These are phyloP conservation scores for Tylopilus subfusipes DNA, from an alignment of 768 basidiomycete species.

Conservation along the genomic window DNA sequence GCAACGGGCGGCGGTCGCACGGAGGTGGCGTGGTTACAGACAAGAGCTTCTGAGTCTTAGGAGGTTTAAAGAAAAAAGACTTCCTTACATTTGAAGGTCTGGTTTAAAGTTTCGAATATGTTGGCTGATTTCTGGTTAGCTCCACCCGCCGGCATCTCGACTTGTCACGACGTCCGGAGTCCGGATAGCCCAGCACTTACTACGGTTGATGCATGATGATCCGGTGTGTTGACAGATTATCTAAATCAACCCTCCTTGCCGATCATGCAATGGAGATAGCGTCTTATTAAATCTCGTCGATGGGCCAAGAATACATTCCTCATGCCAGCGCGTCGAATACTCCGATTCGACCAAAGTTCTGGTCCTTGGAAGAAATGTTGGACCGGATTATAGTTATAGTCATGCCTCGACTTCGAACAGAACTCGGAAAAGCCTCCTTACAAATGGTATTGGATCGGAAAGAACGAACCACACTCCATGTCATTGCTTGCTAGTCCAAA, in stretches of 20 bases:
- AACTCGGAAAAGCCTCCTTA: background rate
- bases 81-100: too few species aligned
- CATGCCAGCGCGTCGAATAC: too few species aligned
- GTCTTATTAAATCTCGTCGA: too few species aligned
- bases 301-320: too few species aligned
- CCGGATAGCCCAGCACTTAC: too few species aligned
- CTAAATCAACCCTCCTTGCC: background rate
- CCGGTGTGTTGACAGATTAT: background rate
- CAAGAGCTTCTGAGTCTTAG: background rate
- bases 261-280: too few species aligned
- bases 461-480: background rate
- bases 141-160: background rate
- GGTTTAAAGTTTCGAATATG: too few species aligned
- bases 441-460: background rate
- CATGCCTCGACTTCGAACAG: background rate
- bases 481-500: background rate
- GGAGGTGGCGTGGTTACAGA: background rate
- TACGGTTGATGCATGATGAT: too few species aligned
- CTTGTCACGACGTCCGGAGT: too few species aligned
- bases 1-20: background rate
- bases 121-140: too few species aligned
- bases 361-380: background rate
- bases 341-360: background rate
- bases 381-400: too few species aligned
- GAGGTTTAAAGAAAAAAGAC: too few species aligned